Conservation (phyloP, 495 filamentous ascomycete species). For the Durotheca rogersii region DNA sequence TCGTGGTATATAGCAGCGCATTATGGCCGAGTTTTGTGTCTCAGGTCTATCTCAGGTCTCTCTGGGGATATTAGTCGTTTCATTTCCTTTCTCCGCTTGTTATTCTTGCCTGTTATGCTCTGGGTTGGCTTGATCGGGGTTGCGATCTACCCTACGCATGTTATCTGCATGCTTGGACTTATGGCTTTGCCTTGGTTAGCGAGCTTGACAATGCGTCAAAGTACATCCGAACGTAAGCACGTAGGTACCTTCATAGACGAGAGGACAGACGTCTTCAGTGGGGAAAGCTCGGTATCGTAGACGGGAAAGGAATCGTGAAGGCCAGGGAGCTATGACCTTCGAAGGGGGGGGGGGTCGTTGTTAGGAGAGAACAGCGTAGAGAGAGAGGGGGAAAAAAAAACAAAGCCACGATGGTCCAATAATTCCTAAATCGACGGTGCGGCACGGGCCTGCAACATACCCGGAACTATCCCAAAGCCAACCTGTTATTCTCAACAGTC, state of each 20-base stretch:
- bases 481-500: no score
- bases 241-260: not conserved
- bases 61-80: not conserved
- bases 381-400: no score
- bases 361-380: no score
- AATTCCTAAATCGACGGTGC: no score
- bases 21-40: slow-evolving; percentile 13
- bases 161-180: not conserved
- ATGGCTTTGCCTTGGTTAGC: not conserved
- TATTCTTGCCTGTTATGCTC: not conserved
- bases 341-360: slow-evolving; percentile 2
- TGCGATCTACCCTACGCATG: not conserved
- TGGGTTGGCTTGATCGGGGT: not conserved
- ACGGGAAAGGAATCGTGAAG: slow-evolving; percentile 7
- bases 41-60: slow-evolving; percentile 7
- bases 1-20: slow-evolving; percentile 11
- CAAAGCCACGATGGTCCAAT: no score
- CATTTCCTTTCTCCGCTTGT: slow-evolving; percentile 1
- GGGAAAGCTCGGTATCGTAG: slow-evolving; percentile 11
- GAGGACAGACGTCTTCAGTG: not conserved
- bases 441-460: no score
- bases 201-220: not conserved
- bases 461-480: no score
- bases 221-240: no score
- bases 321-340: slow-evolving; percentile 10